Conservation (phyloP, 163 green algal species). For the Trebouxiophyceae sp. region DNA sequence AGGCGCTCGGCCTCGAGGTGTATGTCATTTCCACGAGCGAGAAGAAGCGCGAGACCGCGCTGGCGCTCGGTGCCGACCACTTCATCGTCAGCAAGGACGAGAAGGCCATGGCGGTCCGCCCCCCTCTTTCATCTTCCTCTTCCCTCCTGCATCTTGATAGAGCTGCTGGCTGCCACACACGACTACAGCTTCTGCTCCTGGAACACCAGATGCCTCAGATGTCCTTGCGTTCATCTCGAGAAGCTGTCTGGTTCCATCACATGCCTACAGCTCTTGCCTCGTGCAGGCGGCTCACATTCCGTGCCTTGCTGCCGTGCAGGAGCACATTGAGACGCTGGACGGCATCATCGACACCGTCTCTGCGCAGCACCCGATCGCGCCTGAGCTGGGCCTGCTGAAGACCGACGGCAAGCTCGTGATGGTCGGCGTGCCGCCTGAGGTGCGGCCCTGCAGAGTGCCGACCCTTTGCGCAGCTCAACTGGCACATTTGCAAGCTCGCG, state of each 20-base stretch:
- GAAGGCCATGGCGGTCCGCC: conserved; percentile 28
- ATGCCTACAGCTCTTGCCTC: no score
- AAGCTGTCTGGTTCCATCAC: no score
- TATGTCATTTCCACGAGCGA: conserved; percentile 41
- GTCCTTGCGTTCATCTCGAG: no score
- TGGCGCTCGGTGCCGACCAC: conserved; percentile 39
- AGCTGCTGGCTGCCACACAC: no score
- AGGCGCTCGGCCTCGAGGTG: conserved; percentile 62
- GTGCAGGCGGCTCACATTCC: background rate
- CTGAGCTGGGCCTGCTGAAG: conserved; percentile 23
- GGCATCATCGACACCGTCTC: conserved; percentile 77
- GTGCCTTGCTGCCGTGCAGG: background rate
- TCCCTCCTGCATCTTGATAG: no score
- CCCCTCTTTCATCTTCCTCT: background rate
- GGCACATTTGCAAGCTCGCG: no score
- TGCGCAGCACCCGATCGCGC: conserved; percentile 39
- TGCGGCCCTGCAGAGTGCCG: no score
- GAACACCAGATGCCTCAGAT: no score
- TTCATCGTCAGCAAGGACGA: conserved; percentile 49
- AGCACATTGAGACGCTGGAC: conserved; percentile 35
- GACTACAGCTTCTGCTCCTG: no score
- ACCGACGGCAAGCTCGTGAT: conserved; percentile 42
- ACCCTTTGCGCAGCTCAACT: no score
- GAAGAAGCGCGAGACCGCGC: conserved; percentile 42
- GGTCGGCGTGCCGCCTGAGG: conserved; percentile 40